Percentiles rank a stretch among this genome's conserved stretches.
These are phyloP conservation scores for Phytophthora cactorum DNA, from an alignment of 352 stramenopile species.

Conservation along the genomic window DNA sequence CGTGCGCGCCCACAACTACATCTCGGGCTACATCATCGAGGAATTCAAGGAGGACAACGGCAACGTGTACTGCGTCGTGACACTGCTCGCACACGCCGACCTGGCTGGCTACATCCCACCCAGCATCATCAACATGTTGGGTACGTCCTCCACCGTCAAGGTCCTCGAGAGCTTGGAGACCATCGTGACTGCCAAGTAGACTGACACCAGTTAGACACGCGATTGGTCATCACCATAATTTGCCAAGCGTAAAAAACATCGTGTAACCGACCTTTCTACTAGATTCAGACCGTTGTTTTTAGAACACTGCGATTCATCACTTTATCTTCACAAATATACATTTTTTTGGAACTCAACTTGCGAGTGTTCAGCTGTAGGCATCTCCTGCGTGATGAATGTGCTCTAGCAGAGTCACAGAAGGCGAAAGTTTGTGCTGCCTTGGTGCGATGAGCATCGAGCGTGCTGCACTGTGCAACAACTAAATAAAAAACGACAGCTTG, in stretches of 20 bases:
- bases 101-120: conserved; percentile 81
- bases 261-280: conserved; percentile 15
- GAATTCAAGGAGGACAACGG: conserved; percentile 54
- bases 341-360: conserved; percentile 19
- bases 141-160: conserved; percentile 85
- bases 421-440: too few species aligned
- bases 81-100: conserved; percentile 78
- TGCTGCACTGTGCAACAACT: conserved; percentile 15
- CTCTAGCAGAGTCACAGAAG: background rate
- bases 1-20: conserved; percentile 69
- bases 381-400: conserved; percentile 21
- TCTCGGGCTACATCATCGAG: conserved; percentile 84
- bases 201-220: conserved; percentile 14
- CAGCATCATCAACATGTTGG: conserved; percentile 85
- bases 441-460: background rate
- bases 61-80: conserved; percentile 71
- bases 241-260: too few species aligned
- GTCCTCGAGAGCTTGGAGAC: conserved; percentile 74
- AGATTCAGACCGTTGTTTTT: conserved; percentile 18
- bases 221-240: background rate
- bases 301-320: conserved; percentile 6
- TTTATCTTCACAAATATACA: conserved; percentile 37
- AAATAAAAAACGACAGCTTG: conserved; percentile 53
- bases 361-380: conserved; percentile 6
- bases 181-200: conserved; percentile 49